A percentile compares a stretch with the other conserved stretches of the same genome.
Evolutionary conservation across 257 asterid species (phyloP).

Genomic region (Solanum pennellii): DNA sequence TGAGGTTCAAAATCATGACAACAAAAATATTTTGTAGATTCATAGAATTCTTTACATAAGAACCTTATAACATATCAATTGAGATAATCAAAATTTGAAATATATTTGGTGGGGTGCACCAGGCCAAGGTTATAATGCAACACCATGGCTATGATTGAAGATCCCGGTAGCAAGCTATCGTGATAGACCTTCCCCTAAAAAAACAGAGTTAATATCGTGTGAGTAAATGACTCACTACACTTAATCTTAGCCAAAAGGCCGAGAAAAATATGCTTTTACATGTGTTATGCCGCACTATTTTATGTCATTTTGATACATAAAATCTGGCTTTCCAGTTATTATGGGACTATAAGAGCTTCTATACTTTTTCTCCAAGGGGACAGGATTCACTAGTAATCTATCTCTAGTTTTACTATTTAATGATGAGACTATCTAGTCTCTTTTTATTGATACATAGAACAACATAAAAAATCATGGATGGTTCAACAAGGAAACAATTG

Average conservation of each 20-base stretch:
- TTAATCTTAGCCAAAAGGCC: neutral
- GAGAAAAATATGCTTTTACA: too few relatives aligned
- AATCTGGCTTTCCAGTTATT: neutral
- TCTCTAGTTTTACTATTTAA: too few relatives aligned
- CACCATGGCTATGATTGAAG: neutral
- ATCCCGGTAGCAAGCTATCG: neutral
- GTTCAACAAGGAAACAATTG: neutral
- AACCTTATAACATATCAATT: too few relatives aligned
- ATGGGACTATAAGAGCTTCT: neutral
- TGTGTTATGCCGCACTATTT: neutral
- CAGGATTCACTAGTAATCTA: too few relatives aligned
- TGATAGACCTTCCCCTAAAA: neutral
- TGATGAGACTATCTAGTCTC: too few relatives aligned
- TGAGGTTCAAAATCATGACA: too few relatives aligned
- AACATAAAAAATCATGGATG: neutral
- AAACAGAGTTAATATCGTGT: neutral
- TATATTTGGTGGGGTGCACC: neutral
- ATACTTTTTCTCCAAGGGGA: too few relatives aligned
- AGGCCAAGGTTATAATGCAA: neutral
- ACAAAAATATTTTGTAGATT: too few relatives aligned
- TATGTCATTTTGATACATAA: neutral
- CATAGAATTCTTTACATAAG: too few relatives aligned
- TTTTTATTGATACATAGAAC: neutral
- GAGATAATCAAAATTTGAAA: neutral
- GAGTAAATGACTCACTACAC: conserved; percentile 10